A percentile compares a stretch with the other conserved stretches of the same genome.
phyloP scores from a whole-genome alignment of 176 grass and related monocot species.

The Oryza glaberrima region DNA sequence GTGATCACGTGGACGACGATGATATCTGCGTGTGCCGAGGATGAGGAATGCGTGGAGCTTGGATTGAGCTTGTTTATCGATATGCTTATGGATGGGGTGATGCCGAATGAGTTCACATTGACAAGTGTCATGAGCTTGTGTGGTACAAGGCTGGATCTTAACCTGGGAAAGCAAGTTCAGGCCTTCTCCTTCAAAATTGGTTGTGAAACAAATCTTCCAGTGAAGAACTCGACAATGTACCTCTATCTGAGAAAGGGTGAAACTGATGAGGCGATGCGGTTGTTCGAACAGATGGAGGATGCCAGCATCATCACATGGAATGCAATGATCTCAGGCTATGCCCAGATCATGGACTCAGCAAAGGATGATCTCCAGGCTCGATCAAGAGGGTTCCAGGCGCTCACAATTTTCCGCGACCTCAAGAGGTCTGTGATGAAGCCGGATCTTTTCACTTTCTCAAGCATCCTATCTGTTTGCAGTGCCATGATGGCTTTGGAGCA shows the following conservation, averaged over 20 bases:
- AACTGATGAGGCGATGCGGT: slow-evolving; percentile 60
- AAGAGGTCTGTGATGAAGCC: slow-evolving; percentile 59
- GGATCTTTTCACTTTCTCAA: slow-evolving; percentile 84
- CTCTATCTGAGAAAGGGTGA: slow-evolving; percentile 73
- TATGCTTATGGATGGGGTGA: slow-evolving; percentile 68
- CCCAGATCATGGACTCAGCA: slow-evolving; percentile 66
- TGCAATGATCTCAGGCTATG: slow-evolving; percentile 70
- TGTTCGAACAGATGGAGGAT: slow-evolving; percentile 65
- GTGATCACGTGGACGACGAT: slow-evolving; percentile 80
- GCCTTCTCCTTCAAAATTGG: slow-evolving; percentile 77
- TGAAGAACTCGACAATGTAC: slow-evolving; percentile 79
- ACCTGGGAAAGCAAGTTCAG: slow-evolving; percentile 76
- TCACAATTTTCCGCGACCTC: slow-evolving; percentile 67
- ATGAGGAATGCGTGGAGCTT: slow-evolving; percentile 52
- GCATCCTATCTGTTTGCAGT: slow-evolving; percentile 73
- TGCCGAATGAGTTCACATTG: slow-evolving; percentile 73
- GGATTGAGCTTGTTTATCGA: slow-evolving; percentile 62
- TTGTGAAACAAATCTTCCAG: slow-evolving; percentile 53
- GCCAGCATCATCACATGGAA: slow-evolving; percentile 78
- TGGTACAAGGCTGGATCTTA: slow-evolving; percentile 56
- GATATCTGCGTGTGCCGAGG: slow-evolving; percentile 76
- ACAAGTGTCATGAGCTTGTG: slow-evolving; percentile 77
- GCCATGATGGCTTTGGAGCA: slow-evolving; percentile 74
- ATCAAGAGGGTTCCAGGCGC: slow-evolving; percentile 64
- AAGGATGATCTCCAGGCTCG: slow-evolving; percentile 69